Evolutionary conservation across 1,284 basidiomycete species (phyloP), one percentile per base, ranked within the genome.

Genomic region (Marasmius oreades): DNA sequence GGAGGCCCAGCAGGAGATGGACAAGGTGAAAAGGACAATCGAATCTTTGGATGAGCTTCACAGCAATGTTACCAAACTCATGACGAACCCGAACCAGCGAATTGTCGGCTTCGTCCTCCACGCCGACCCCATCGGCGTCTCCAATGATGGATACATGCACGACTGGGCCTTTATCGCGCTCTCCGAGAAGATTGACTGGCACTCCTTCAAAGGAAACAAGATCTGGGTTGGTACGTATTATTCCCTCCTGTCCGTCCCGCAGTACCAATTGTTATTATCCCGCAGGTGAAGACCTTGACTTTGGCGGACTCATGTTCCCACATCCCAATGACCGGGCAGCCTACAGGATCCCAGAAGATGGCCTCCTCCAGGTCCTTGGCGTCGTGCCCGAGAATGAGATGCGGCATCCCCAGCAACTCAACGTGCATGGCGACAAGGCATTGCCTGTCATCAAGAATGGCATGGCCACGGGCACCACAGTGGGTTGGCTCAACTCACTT

Each of bases 91-190:
- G 47, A 52, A 61, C 37, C 61, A 66, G 18, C 69, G 71, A 23
- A 55, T 73, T 53, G 50, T 76, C 48, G 70, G 73, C 50, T 63
- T 69, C 53, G 59, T 73, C 62, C 26, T 65, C 61, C 56, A 53
- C 42, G 67, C 67, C 54, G 70, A 71, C 22, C 64, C 69, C 42
- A 65, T 75, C 59, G 34, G 45, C 51, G 8, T 66, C 58, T 52
- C 52, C 56, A 23, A 26, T 53, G 61, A 58, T 59, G 23, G 61
- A 68, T 71, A 63, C 55, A 68, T 62, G 16, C 51, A 61, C 7
- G 69, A 73, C 62, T 73, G 69, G 66, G 69, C 66, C 20, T 51
- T 73, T 1, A 64, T 73, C 60, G 64, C 70, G 61, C 56, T 72
- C 7, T 59, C 67, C 62, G 26, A 65, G n/a, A 60, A 68, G 7